A percentile compares a stretch with the other conserved stretches of the same genome.
Conservation (phyloP, 805 yeast species). For the Sugiyamaella americana region DNA sequence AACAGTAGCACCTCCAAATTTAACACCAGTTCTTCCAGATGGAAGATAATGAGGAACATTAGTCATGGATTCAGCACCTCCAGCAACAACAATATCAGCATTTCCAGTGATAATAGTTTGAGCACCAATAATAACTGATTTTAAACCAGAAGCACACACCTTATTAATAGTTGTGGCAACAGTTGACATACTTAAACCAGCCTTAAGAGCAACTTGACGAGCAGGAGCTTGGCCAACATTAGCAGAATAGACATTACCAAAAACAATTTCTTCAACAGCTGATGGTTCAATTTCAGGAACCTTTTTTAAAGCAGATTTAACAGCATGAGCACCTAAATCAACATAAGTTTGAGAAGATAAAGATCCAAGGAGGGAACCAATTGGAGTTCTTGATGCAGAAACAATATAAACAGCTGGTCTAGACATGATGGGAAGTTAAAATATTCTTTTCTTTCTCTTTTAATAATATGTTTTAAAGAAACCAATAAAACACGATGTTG, state of each 20-base stretch:
- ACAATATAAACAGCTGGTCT: slow-evolving; percentile 70
- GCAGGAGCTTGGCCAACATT: slow-evolving; percentile 97
- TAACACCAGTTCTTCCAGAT: slow-evolving; percentile 77
- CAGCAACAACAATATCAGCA: slow-evolving; percentile 91
- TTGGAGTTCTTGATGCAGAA: slow-evolving; percentile 87
- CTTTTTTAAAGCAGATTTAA: slow-evolving; percentile 74
- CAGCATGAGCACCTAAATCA: slow-evolving; percentile 91
- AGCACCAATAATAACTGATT: slow-evolving; percentile 84
- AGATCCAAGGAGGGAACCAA: slow-evolving; percentile 88
- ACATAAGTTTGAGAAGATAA: slow-evolving; percentile 68
- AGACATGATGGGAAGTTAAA: slow-evolving; percentile 1
- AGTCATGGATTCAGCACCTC: slow-evolving; percentile 98
- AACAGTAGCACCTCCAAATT: slow-evolving; percentile 74
- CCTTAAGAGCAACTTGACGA: slow-evolving; percentile 88
- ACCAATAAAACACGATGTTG: too few species aligned
- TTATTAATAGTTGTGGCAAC: slow-evolving; percentile 91
- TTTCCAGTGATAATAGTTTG: slow-evolving; percentile 83
- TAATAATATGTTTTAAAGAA: too few species aligned
- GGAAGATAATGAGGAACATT: slow-evolving; percentile 92
- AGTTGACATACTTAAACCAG: slow-evolving; percentile 75
- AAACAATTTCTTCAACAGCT: slow-evolving; percentile 81
- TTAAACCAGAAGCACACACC: slow-evolving; percentile 96
- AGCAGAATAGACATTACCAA: slow-evolving; percentile 90
- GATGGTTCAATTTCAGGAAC: slow-evolving; percentile 61
- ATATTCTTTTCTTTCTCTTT: not conserved